These are phyloP conservation scores for Jatropha curcas DNA, from an alignment of 345 rosid genomes.

Conservation along the genomic window DNA sequence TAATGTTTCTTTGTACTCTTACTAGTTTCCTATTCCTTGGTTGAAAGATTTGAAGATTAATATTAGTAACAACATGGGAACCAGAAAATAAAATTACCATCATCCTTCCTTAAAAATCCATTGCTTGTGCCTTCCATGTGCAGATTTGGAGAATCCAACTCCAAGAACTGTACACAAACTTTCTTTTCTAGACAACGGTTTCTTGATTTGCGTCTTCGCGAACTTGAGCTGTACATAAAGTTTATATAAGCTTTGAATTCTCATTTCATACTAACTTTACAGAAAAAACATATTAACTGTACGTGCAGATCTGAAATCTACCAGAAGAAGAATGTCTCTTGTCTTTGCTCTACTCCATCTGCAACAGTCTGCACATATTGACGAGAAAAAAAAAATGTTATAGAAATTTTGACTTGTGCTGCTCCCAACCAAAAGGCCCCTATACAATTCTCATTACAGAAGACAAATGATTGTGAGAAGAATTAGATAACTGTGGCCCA, in stretches of 20 bases:
- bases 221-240: constrained; percentile 32
- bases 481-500: not conserved
- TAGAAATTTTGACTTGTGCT: constrained; percentile 9
- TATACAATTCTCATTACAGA: not conserved
- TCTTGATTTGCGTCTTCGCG: constrained; percentile 11
- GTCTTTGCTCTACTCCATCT: constrained; percentile 31
- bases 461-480: not conserved
- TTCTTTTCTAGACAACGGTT: constrained; percentile 15
- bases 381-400: constrained; percentile 16
- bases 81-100: constrained; percentile 43
- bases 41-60: constrained; percentile 1
- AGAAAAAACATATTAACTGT: too few species aligned
- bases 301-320: constrained; percentile 12
- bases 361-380: constrained; percentile 25
- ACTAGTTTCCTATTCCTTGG: too few species aligned
- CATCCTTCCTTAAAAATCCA: constrained; percentile 42
- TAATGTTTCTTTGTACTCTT: not conserved
- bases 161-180: constrained; percentile 50
- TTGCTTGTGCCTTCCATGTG: constrained; percentile 35
- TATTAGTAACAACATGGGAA: not conserved
- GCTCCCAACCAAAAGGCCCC: not conserved
- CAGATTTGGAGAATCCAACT: constrained; percentile 56
- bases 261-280: too few species aligned
- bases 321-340: constrained; percentile 32
- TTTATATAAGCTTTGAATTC: constrained; percentile 25